Conservation (phyloP, 2,329 filamentous ascomycete genomes). For the Trichoderma brevicompactum region DNA sequence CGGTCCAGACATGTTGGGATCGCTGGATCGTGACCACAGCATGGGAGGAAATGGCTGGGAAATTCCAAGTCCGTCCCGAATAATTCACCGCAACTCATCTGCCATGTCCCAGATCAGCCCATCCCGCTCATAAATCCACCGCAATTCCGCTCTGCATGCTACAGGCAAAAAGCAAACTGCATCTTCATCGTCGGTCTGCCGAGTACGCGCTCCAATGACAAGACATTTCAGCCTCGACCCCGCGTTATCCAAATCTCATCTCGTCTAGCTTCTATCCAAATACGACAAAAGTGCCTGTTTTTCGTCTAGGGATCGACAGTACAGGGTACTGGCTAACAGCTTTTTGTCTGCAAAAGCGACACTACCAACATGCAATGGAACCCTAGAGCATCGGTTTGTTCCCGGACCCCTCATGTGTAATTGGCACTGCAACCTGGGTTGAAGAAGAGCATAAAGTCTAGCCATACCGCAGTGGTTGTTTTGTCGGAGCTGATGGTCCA, state of each 20-base stretch:
- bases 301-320: not conserved
- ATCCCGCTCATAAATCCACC: not conserved
- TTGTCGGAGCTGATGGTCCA: not conserved
- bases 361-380: conserved; percentile 13
- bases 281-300: not conserved
- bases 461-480: not conserved
- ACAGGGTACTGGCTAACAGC: not conserved
- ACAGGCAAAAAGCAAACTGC: conserved; percentile 14
- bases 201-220: conserved; percentile 19
- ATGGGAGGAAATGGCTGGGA: not conserved
- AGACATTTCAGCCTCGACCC: not conserved
- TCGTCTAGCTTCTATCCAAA: not conserved
- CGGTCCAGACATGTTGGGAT: not conserved
- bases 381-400: not conserved
- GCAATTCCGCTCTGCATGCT: not conserved
- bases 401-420: not conserved
- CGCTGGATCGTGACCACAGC: not conserved
- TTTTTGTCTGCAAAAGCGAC: not conserved
- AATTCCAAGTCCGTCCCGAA: not conserved
- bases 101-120: not conserved
- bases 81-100: not conserved
- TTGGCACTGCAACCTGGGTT: not conserved
- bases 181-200: not conserved
- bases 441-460: conserved; percentile 14
- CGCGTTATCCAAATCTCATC: conserved; percentile 12